phyloP scores from a whole-genome alignment of 2,329 filamentous ascomycete species.

The Aureobasidium leucospermi region DNA sequence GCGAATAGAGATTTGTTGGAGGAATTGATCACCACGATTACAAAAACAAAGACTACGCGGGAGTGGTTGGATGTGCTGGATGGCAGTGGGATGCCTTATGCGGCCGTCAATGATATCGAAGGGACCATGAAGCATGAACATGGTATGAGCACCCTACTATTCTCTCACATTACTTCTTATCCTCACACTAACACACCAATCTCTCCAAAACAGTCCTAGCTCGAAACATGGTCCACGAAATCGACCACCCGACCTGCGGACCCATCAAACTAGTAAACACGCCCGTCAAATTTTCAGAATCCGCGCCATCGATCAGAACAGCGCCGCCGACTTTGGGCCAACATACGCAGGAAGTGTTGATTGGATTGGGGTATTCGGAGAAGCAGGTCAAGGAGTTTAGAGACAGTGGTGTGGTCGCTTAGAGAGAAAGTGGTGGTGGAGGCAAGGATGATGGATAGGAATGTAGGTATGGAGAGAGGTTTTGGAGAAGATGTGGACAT shows the following conservation, averaged over 20 bases:
- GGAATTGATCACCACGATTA: slow-evolving; percentile 67
- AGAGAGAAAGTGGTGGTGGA: too few relatives aligned
- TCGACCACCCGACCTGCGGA: slow-evolving; percentile 77
- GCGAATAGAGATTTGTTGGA: slow-evolving; percentile 72
- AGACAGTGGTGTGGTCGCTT: slow-evolving; percentile 59
- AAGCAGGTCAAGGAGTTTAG: slow-evolving; percentile 56
- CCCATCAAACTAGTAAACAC: slow-evolving; percentile 86
- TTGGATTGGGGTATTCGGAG: slow-evolving; percentile 52
- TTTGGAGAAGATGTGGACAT: too few relatives aligned
- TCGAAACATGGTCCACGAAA: slow-evolving; percentile 80
- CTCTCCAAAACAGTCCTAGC: slow-evolving; percentile 47
- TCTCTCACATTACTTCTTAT: too few relatives aligned
- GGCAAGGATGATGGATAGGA: too few relatives aligned
- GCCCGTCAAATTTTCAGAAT: slow-evolving; percentile 87
- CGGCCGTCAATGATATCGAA: slow-evolving; percentile 89
- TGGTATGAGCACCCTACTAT: slow-evolving; percentile 35
- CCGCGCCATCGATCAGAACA: slow-evolving; percentile 65
- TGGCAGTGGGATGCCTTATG: slow-evolving; percentile 88
- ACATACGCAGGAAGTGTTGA: slow-evolving; percentile 73
- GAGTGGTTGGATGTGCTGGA: slow-evolving; percentile 85
- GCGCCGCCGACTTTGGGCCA: slow-evolving; percentile 80
- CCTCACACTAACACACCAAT: not conserved
- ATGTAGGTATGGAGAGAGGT: too few relatives aligned
- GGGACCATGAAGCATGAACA: slow-evolving; percentile 77
- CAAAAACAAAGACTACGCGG: slow-evolving; percentile 67